Percentiles rank a stretch among this genome's conserved stretches.
Evolutionary conservation across 169 alveolate species (phyloP).

Genomic region (Eimeria praecox): DNA sequence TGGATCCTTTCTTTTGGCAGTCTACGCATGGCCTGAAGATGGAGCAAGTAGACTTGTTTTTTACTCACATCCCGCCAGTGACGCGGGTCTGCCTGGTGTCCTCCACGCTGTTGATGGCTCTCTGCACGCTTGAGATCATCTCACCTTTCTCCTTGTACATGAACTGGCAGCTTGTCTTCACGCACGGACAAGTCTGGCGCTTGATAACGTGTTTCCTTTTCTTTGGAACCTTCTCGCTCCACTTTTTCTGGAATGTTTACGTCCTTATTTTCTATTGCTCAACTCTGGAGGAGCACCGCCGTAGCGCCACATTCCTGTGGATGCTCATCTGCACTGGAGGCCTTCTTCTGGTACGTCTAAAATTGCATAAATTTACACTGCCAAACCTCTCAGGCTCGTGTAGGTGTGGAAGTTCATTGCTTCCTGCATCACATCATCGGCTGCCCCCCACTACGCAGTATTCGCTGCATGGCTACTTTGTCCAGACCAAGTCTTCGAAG

Average conservation of each 20-base stretch:
- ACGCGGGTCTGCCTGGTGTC: slow-evolving; percentile 78
- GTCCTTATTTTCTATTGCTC: slow-evolving; percentile 89
- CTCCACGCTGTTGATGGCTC: slow-evolving; percentile 84
- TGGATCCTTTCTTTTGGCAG: background rate
- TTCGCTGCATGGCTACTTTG: slow-evolving; percentile 1
- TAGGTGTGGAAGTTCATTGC: background rate
- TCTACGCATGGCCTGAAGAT: slow-evolving; percentile 38
- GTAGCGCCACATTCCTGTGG: slow-evolving; percentile 84
- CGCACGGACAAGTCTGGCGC: slow-evolving; percentile 91
- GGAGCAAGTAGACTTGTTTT: slow-evolving; percentile 78
- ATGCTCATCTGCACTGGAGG: slow-evolving; percentile 83
- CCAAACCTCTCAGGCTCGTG: background rate
- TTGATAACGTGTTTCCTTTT: slow-evolving; percentile 93
- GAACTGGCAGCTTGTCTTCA: slow-evolving; percentile 81
- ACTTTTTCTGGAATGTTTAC: slow-evolving; percentile 95
- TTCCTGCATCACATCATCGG: background rate
- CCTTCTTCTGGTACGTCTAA: slow-evolving; percentile 80
- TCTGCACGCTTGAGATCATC: slow-evolving; percentile 84
- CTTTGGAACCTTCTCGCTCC: slow-evolving; percentile 94
- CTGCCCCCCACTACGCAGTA: background rate
- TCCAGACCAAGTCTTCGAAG: background rate
- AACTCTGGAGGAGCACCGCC: slow-evolving; percentile 85
- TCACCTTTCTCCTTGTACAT: slow-evolving; percentile 85
- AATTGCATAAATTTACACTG: background rate
- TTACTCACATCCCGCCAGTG: slow-evolving; percentile 84